Conservation (phyloP, 2,329 filamentous ascomycete species). For the Esteya vermicola region DNA sequence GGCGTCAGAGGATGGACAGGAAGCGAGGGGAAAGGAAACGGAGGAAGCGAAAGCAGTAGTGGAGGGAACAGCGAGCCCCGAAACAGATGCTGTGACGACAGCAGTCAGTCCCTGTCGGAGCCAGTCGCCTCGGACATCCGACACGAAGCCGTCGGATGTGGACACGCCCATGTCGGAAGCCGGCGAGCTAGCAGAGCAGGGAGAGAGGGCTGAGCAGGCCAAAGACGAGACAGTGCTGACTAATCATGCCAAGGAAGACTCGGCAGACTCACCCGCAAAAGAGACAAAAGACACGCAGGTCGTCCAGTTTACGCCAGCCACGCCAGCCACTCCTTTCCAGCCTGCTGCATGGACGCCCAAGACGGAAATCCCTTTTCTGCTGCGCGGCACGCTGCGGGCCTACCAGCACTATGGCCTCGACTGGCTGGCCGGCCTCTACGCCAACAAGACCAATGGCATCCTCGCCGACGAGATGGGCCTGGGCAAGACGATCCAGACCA, state of each 20-base stretch:
- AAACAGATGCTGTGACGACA: constrained; percentile 28
- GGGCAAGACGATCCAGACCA: constrained; percentile 97
- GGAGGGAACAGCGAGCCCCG: constrained; percentile 21
- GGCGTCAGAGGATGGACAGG: too few species aligned
- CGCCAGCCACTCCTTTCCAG: constrained; percentile 18
- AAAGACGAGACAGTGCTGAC: too few species aligned
- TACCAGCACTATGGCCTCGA: constrained; percentile 97
- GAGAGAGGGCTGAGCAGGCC: too few species aligned
- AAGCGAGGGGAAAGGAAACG: not conserved
- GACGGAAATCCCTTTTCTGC: constrained; percentile 64
- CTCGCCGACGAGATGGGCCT: constrained; percentile 97
- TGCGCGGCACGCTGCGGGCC: constrained; percentile 80
- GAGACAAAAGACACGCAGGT: too few species aligned
- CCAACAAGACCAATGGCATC: constrained; percentile 88
- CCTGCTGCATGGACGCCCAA: too few species aligned
- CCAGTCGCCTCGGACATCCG: constrained; percentile 32
- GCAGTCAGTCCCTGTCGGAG: constrained; percentile 28
- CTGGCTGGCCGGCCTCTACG: constrained; percentile 88
- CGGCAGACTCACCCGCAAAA: too few species aligned
- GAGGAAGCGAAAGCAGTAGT: constrained; percentile 7
- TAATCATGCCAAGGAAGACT: too few species aligned
- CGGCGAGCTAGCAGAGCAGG: too few species aligned
- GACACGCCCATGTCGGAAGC: constrained; percentile 24
- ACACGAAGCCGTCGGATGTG: constrained; percentile 35
- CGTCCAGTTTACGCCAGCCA: constrained; percentile 15